Evolutionary conservation across 768 basidiomycete species (phyloP).

Genomic region (Suillus alpinus): DNA sequence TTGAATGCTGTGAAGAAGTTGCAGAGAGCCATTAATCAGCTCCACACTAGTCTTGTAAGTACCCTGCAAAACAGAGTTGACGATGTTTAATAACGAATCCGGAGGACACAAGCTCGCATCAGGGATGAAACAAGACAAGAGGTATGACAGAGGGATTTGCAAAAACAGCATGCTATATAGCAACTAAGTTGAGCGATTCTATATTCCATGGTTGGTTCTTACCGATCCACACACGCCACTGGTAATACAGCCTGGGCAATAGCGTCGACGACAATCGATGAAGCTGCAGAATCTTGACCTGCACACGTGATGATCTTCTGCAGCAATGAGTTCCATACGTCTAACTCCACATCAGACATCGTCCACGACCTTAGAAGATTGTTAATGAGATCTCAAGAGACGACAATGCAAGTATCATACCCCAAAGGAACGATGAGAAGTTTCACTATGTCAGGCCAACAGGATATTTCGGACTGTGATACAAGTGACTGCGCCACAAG

Average conservation of each 20-base stretch:
- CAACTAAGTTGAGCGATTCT: neutral
- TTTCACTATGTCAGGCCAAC: conserved; percentile 41
- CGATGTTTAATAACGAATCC: conserved; percentile 23
- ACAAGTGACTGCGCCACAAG: conserved; percentile 37
- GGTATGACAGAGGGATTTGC: conserved; percentile 13
- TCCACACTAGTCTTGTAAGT: conserved; percentile 34
- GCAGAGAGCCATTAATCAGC: conserved; percentile 27
- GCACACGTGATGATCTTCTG: conserved; percentile 28
- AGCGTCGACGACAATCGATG: conserved; percentile 11
- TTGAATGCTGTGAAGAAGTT: conserved; percentile 37
- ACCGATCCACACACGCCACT: neutral
- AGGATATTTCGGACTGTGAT: conserved; percentile 19
- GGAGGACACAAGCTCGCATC: conserved; percentile 10
- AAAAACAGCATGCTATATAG: neutral
- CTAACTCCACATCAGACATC: conserved; percentile 40
- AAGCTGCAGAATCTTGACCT: conserved; percentile 9
- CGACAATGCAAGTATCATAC: conserved; percentile 28
- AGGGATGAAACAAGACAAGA: conserved; percentile 13
- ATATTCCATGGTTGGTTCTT: neutral
- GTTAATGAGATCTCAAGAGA: conserved; percentile 1
- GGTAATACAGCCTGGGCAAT: conserved; percentile 3
- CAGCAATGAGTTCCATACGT: conserved; percentile 43
- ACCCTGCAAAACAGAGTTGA: conserved; percentile 30
- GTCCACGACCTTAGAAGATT: conserved; percentile 40
- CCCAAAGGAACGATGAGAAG: conserved; percentile 48